Percentiles rank a stretch among this genome's conserved stretches.
phyloP scores from a whole-genome alignment of 176 grass and related monocot genomes.

The Rhipidocladum racemiflorum region DNA sequence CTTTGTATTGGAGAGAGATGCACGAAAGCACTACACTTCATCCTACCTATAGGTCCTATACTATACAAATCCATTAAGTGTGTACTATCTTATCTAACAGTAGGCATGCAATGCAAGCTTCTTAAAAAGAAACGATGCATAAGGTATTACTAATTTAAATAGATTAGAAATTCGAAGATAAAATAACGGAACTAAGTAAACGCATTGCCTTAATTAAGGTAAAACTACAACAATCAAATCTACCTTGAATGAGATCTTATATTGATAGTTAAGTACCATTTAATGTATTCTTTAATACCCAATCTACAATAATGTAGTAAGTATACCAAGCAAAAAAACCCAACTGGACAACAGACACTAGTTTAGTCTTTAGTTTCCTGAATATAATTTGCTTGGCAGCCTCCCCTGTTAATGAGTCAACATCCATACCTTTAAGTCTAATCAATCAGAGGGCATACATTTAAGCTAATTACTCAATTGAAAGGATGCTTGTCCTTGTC shows the following conservation, averaged over 20 bases:
- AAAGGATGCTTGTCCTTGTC: background rate
- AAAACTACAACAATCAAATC: background rate
- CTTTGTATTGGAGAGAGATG: too few species aligned
- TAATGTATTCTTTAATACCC: background rate
- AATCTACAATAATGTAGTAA: slow-evolving; percentile 17
- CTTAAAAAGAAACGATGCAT: background rate
- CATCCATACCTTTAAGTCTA: slow-evolving; percentile 50
- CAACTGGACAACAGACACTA: background rate
- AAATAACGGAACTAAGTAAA: background rate
- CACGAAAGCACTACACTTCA: background rate
- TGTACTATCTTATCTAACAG: background rate
- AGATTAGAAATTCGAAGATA: background rate
- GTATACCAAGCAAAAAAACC: background rate
- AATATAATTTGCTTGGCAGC: slow-evolving; percentile 33
- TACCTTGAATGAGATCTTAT: background rate
- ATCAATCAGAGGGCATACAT: slow-evolving; percentile 12
- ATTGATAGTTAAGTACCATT: background rate
- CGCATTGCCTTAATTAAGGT: background rate
- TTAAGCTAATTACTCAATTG: background rate
- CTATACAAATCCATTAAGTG: background rate
- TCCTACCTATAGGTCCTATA: background rate
- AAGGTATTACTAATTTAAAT: background rate
- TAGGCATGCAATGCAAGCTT: background rate
- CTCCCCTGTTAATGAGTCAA: slow-evolving; percentile 52
- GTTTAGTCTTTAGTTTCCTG: background rate